Evolutionary conservation across 1,139 yeast genomes (phyloP), one percentile per base, ranked within the genome.

Genomic region (Saccharomyces hybrid): DNA sequence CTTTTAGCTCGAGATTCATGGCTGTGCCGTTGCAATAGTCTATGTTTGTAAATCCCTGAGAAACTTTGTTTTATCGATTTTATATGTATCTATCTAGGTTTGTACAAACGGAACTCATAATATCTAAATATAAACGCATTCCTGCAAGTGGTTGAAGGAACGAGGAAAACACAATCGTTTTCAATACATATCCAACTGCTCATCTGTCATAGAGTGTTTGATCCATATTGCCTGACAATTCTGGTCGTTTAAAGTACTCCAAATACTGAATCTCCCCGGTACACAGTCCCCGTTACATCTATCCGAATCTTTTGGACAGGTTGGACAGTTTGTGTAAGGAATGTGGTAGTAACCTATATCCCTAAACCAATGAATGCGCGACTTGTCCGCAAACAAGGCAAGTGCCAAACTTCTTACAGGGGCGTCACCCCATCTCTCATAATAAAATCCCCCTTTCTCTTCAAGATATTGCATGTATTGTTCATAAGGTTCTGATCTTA

Each of bases 401-500:
- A 85, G 80, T 0, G 83, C 98, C 38, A 91, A 78, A 0, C 96
- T 78, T 69, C 93, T 98, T 4, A 93, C 95, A 0, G 99, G 98
- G 0, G 98, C 98, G 73, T 93, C 99, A 3, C 99, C 99, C 99
- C 98, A 93, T 61, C 99, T 75, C 70, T 86, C 95, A 67, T 89
- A 88, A 69, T 86, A 87, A 65, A 90, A 90, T 0, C 97, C 97
- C 1, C 96, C 96, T 0, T 83, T 71, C 50, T 74, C 59, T 66
- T 88, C 95, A 54, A 90, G 74, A 68, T 77, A 78, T 21, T 87
- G 77, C 66, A 90, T 90, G 68, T 74, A 90, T n/a, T 77, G 78
- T 34, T 78, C 70, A 69, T 90, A 90, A 19, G 77, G 81, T 53
- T 85, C 79, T 51, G 90, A 78, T 58, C 97, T 75, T 73, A 86